These are phyloP conservation scores for Coniosporium apollinis DNA, from an alignment of 495 filamentous ascomycete species.

Conservation along the genomic window DNA sequence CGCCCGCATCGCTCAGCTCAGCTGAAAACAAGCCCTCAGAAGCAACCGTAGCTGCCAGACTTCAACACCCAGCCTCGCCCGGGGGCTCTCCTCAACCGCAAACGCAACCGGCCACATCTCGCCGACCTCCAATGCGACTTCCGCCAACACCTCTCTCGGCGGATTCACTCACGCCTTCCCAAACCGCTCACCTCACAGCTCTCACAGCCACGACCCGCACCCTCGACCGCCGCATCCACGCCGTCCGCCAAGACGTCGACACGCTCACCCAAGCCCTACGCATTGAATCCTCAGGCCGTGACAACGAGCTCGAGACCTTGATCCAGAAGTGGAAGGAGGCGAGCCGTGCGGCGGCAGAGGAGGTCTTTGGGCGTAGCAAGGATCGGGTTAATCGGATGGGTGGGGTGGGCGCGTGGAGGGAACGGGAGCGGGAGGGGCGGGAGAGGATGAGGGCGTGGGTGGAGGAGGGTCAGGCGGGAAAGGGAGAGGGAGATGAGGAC, in stretches of 20 bases:
- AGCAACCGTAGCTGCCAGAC: conserved; percentile 5
- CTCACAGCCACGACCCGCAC: background rate
- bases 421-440: conserved; percentile 26
- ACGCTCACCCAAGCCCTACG: conserved; percentile 32
- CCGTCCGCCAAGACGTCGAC: conserved; percentile 24
- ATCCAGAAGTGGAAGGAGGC: conserved; percentile 28
- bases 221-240: conserved; percentile 9
- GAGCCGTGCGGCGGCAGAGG: conserved; percentile 29
- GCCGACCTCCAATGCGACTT: background rate
- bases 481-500: conserved; percentile 20
- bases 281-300: conserved; percentile 29
- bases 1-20: conserved; percentile 1
- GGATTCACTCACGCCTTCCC: background rate
- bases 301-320: conserved; percentile 31
- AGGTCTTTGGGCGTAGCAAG: conserved; percentile 28
- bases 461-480: conserved; percentile 17
- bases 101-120: background rate
- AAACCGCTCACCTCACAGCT: background rate
- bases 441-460: conserved; percentile 21
- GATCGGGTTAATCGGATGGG: conserved; percentile 39
- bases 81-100: too few relatives aligned
- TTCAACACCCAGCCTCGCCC: background rate
- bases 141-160: background rate
- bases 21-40: conserved; percentile 1
- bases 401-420: conserved; percentile 37